Percentiles rank a stretch among this genome's conserved stretches.
Evolutionary conservation across 1,139 yeast species (phyloP).

Genomic region (Pichiaceae sp.): DNA sequence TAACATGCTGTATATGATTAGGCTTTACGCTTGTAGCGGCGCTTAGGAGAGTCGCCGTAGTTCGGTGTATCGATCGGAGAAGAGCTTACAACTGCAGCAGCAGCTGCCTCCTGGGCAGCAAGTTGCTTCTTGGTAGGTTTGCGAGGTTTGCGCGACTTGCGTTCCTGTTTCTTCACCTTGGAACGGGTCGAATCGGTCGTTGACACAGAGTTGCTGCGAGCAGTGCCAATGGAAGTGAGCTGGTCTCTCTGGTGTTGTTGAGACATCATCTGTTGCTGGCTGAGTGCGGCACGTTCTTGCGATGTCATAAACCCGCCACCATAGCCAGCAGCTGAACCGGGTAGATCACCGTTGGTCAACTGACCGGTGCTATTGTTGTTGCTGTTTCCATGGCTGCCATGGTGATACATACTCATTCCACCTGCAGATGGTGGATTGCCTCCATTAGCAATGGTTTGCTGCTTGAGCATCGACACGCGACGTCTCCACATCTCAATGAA

Average conservation of each 20-base stretch:
- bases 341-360: too few species aligned
- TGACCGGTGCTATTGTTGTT: neutral
- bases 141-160: conserved; percentile 20
- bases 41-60: neutral
- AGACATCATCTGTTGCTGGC: conserved; percentile 18
- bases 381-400: too few species aligned
- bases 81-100: too few species aligned
- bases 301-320: conserved; percentile 18
- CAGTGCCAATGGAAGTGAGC: conserved; percentile 22
- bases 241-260: conserved; percentile 21
- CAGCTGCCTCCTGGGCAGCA: conserved; percentile 20
- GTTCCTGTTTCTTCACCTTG: conserved; percentile 13
- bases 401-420: too few species aligned
- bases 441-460: conserved; percentile 22
- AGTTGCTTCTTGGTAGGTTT: conserved; percentile 26
- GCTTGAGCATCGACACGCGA: conserved; percentile 33
- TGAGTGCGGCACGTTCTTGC: conserved; percentile 19
- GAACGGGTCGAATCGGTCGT: neutral
- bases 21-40: neutral
- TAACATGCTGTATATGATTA: neutral
- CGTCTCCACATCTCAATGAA: conserved; percentile 40
- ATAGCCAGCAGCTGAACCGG: too few species aligned
- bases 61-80: too few species aligned
- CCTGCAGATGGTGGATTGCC: neutral
- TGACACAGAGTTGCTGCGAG: conserved; percentile 1